Base-by-base conservation (phyloP, 2,329 filamentous ascomycete species). In the Fusarium tricinctum region DNA sequence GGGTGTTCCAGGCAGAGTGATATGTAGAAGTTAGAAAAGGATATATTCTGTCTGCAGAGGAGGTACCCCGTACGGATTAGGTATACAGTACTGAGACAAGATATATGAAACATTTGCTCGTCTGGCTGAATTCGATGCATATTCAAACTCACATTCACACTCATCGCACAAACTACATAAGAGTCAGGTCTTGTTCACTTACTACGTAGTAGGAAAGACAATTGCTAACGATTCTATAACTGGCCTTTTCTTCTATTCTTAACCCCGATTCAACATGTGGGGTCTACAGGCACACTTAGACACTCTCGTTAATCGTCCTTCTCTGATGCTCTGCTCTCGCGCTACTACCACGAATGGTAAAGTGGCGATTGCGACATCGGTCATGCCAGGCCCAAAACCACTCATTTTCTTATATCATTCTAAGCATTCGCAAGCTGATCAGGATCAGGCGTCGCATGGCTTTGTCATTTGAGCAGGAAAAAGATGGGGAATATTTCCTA, bases 351-450 rank as follows among this genome's bases (percentile, higher is more conserved):
- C 42, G 58, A 73, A 52, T 10, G 67, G 72, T 35, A 74, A 71
- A 44, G 70, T 62, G 66, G 66, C 69, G 58, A 74, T 74, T 69
- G 62, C 72, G 73, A 71, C 72, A 74, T 74, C 63, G 55, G 59
- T 66, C 59, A 71, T 69, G 64, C 62, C 51, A 52, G 30, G 30
- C 39, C 28, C 28, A 58, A 55, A 58, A 60, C 33, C 57, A 49
- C 50, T 52, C 55, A 58, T 57, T 52, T 56, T 23, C 23, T 63
- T 55, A 42, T 64, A 63, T 68, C 63, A 53, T 48, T 32, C 49
- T 47, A 42, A 43, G 38, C 52, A 38, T 54, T 56, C 58, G 62
- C 58, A 57, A 63, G 58, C 50, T 61, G 46, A 48, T 38, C 58
- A 54, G 63, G 65, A 48, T 38, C 58, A 54, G 66, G 65, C 44